phyloP scores from a whole-genome alignment of 2,329 filamentous ascomycete genomes.

The Lecanicillium sp. region DNA sequence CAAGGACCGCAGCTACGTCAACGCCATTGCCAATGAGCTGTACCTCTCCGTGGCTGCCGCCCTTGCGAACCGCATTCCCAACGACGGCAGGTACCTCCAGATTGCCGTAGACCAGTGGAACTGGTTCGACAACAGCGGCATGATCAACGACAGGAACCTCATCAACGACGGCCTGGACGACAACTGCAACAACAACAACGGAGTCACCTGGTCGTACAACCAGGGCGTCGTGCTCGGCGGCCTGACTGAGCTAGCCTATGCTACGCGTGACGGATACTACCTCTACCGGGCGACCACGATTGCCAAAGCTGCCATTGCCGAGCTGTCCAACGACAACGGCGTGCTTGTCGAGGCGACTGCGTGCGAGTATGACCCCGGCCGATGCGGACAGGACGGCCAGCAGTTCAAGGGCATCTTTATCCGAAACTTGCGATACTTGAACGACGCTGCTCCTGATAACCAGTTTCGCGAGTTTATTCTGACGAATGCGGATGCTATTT shows the following conservation, averaged over 20 bases:
- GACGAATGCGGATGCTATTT: conserved; percentile 57
- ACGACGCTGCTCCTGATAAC: conserved; percentile 38
- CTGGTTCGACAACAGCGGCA: conserved; percentile 42
- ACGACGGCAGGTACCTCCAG: conserved; percentile 31
- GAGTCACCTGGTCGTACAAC: conserved; percentile 47
- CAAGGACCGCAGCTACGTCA: conserved; percentile 41
- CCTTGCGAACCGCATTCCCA: conserved; percentile 39
- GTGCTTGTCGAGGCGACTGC: conserved; percentile 33
- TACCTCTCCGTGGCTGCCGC: conserved; percentile 45
- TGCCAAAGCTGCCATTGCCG: conserved; percentile 41
- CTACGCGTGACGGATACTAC: conserved; percentile 32
- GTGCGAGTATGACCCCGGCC: conserved; percentile 22
- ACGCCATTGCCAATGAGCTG: conserved; percentile 50
- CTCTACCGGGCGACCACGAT: conserved; percentile 37
- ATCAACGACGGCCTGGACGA: conserved; percentile 45
- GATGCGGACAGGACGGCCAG: conserved; percentile 40
- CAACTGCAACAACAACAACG: conserved; percentile 43
- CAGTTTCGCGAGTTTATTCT: conserved; percentile 46
- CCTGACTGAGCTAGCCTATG: conserved; percentile 39
- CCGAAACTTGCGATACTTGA: conserved; percentile 52
- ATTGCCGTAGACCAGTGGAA: conserved; percentile 42
- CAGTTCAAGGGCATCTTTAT: conserved; percentile 69
- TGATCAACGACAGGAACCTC: conserved; percentile 41
- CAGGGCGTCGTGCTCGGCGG: conserved; percentile 49
- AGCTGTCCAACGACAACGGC: conserved; percentile 33